phyloP scores from a whole-genome alignment of 2,329 filamentous ascomycete species.

The Cladosporium cucumerinum region DNA sequence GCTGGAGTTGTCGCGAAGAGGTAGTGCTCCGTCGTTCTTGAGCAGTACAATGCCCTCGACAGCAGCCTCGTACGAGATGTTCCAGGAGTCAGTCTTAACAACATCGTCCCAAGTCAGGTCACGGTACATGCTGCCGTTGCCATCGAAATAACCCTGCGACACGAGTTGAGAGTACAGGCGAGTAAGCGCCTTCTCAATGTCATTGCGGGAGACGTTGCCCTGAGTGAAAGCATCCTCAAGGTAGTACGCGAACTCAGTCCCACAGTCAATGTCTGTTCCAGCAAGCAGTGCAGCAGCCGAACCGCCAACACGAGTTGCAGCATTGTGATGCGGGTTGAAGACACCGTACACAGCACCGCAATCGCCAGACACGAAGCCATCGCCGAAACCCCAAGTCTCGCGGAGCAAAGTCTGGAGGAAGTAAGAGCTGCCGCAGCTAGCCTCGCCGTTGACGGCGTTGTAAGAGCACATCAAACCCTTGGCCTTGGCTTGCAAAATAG shows the following conservation, averaged over 20 bases:
- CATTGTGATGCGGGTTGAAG: slow-evolving; percentile 43
- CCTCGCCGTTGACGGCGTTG: slow-evolving; percentile 59
- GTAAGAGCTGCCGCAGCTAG: slow-evolving; percentile 58
- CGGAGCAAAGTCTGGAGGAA: slow-evolving; percentile 59
- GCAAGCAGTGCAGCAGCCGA: slow-evolving; percentile 48
- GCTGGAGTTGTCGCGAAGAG: slow-evolving; percentile 34
- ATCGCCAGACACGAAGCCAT: slow-evolving; percentile 56
- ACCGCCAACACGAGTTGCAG: slow-evolving; percentile 41
- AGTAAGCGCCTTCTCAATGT: slow-evolving; percentile 48
- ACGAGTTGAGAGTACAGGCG: slow-evolving; percentile 54
- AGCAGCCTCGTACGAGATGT: slow-evolving; percentile 44
- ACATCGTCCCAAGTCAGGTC: slow-evolving; percentile 55
- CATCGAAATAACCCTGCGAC: slow-evolving; percentile 55
- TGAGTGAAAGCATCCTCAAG: slow-evolving; percentile 41
- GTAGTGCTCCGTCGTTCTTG: slow-evolving; percentile 48
- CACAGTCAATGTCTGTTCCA: slow-evolving; percentile 54
- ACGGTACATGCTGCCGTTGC: slow-evolving; percentile 43
- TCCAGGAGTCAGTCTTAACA: slow-evolving; percentile 50
- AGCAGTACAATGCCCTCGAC: slow-evolving; percentile 45
- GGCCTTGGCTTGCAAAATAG: slow-evolving; percentile 39
- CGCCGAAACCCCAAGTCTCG: slow-evolving; percentile 59
- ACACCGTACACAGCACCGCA: slow-evolving; percentile 61
- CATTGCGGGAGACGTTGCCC: slow-evolving; percentile 42
- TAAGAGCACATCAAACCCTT: slow-evolving; percentile 55
- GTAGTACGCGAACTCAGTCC: slow-evolving; percentile 42